phyloP scores from a whole-genome alignment of 495 filamentous ascomycete genomes.

The Gamarada debralockiae region DNA sequence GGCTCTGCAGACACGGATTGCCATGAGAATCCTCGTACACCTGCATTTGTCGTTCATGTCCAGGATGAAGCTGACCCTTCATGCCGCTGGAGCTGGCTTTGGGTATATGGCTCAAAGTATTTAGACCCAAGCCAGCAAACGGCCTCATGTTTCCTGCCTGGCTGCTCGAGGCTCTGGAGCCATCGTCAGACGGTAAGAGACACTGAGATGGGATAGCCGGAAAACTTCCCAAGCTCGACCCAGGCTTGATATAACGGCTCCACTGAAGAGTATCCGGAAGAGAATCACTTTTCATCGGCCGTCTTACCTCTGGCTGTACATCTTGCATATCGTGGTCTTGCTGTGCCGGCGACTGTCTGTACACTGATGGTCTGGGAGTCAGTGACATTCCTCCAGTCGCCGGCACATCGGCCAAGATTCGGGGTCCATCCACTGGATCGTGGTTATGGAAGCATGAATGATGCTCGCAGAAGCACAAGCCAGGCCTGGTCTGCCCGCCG shows the following conservation, averaged over 20 bases:
- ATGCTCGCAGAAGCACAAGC: conserved; percentile 65
- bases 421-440: conserved; percentile 25
- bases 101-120: conserved; percentile 27
- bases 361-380: not conserved
- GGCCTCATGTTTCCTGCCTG: conserved; percentile 41
- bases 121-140: conserved; percentile 33
- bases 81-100: not conserved
- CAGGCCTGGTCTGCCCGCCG: conserved; percentile 24
- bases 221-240: conserved; percentile 28
- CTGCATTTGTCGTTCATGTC: conserved; percentile 14
- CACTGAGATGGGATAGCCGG: conserved; percentile 50
- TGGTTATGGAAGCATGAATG: conserved; percentile 68
- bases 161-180: conserved; percentile 34
- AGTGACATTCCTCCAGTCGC: not conserved
- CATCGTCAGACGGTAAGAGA: conserved; percentile 38
- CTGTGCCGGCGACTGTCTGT: not conserved
- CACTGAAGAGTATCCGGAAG: conserved; percentile 48
- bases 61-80: not conserved
- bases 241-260: conserved; percentile 37
- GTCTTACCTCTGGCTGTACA: conserved; percentile 4
- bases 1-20: conserved; percentile 17
- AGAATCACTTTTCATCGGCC: not conserved
- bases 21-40: conserved; percentile 22
- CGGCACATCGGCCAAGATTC: not conserved
- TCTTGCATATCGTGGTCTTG: conserved; percentile 2